These are phyloP conservation scores for Sporothrix phasma DNA, from an alignment of 2,329 filamentous ascomycete genomes.

Conservation along the genomic window DNA sequence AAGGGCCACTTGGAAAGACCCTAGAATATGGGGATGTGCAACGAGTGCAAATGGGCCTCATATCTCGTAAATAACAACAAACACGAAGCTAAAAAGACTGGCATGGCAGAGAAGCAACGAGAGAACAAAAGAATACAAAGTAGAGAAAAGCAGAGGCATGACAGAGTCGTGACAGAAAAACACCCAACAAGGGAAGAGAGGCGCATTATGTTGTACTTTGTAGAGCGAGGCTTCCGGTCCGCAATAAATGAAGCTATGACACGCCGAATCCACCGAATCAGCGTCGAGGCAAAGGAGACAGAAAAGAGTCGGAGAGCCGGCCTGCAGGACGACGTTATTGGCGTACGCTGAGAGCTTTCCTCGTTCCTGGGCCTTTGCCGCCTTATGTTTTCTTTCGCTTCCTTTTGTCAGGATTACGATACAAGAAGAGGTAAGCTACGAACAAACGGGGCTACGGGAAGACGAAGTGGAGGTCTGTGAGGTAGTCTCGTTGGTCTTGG, in stretches of 20 bases:
- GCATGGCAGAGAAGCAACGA: too few species aligned
- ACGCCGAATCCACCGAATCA: conserved; percentile 6
- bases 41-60: not conserved
- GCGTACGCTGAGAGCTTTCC: not conserved
- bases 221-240: not conserved
- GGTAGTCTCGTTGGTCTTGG: not conserved
- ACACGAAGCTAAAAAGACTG: not conserved
- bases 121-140: too few species aligned
- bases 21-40: not conserved
- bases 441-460: not conserved
- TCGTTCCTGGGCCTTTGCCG: not conserved
- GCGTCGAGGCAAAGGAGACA: not conserved
- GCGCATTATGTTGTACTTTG: not conserved
- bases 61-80: not conserved
- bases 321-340: not conserved
- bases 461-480: not conserved
- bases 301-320: not conserved
- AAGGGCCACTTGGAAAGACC: not conserved
- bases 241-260: not conserved
- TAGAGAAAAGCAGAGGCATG: too few species aligned
- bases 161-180: not conserved
- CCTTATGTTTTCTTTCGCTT: not conserved
- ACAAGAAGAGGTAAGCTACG: not conserved
- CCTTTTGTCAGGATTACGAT: not conserved
- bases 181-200: not conserved